Conservation (phyloP, 2,329 filamentous ascomycete genomes). For the Zymoseptoria tritici region DNA sequence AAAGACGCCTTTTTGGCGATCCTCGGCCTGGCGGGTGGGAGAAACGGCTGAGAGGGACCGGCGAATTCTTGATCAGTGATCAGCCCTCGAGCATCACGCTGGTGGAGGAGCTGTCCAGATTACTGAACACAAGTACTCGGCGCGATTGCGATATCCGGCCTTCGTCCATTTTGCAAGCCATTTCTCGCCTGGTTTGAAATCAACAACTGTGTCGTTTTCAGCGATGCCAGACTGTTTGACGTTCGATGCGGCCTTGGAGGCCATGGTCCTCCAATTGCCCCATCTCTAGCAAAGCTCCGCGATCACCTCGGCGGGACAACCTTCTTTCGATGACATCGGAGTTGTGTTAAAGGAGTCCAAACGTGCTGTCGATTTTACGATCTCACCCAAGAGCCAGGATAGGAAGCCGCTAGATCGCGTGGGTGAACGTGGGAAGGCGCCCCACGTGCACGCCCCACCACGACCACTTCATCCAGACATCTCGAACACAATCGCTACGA, state of each 20-base stretch:
- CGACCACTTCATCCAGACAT: neutral
- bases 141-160: neutral
- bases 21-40: neutral
- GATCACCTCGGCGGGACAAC: too few relatives aligned
- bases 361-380: neutral
- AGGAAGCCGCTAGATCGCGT: neutral
- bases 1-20: neutral
- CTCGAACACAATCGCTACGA: too few relatives aligned
- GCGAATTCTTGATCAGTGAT: neutral
- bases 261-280: neutral
- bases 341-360: neutral
- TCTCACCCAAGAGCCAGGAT: neutral
- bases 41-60: neutral
- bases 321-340: neutral
- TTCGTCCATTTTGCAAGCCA: neutral
- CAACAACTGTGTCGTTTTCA: neutral
- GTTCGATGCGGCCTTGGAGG: neutral
- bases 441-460: neutral
- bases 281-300: neutral
- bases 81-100: neutral
- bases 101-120: neutral
- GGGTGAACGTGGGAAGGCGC: neutral
- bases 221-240: neutral
- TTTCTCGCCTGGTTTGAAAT: neutral
- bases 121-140: neutral